These are phyloP conservation scores for Linum usitatissimum DNA, from an alignment of 345 rosid genomes.

Conservation along the genomic window DNA sequence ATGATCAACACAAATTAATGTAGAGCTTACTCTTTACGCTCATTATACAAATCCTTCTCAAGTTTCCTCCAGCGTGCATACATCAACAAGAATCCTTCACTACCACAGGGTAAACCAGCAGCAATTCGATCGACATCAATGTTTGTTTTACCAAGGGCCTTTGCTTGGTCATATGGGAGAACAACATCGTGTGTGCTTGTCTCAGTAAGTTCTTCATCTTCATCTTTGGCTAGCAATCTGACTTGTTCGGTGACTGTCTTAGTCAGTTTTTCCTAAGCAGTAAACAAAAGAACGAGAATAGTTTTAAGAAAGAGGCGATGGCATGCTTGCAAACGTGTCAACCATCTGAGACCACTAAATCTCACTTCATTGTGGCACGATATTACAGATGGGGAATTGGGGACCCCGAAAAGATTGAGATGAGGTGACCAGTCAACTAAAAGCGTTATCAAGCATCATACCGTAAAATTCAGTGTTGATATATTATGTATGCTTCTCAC, in stretches of 20 bases:
- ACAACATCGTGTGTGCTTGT: slow-evolving; percentile 50
- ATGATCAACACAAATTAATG: slow-evolving; percentile 3
- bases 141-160: slow-evolving; percentile 94
- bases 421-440: too few relatives aligned
- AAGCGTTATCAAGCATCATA: too few relatives aligned
- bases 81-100: slow-evolving; percentile 98
- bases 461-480: too few relatives aligned
- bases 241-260: slow-evolving; percentile 97
- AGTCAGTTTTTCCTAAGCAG: slow-evolving; percentile 55
- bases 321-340: background rate
- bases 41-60: slow-evolving; percentile 92
- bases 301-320: background rate
- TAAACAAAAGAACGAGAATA: slow-evolving; percentile 2
- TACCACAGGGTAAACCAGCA: slow-evolving; percentile 98
- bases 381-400: too few relatives aligned
- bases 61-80: slow-evolving; percentile 99
- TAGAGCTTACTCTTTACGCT: slow-evolving; percentile 74
- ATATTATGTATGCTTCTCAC: too few relatives aligned
- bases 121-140: slow-evolving; percentile 95
- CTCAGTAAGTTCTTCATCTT: slow-evolving; percentile 71
- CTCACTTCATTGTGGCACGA: background rate
- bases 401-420: too few relatives aligned
- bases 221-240: slow-evolving; percentile 75
- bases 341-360: background rate
- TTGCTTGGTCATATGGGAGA: slow-evolving; percentile 96